phyloP scores from a whole-genome alignment of 305 asterid genomes.

The Striga hermonthica region DNA sequence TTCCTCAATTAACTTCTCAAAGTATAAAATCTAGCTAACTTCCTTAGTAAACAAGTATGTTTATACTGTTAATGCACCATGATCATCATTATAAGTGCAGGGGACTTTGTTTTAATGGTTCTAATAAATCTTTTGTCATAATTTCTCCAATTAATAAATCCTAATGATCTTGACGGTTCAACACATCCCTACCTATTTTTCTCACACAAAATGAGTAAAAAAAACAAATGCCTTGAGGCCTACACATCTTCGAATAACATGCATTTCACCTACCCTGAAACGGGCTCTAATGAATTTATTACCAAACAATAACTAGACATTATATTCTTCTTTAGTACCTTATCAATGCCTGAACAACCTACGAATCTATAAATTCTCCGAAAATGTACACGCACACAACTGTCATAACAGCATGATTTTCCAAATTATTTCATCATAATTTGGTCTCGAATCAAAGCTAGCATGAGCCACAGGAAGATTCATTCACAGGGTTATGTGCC shows the following conservation, averaged over 20 bases:
- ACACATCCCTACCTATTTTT: slow-evolving; percentile 14
- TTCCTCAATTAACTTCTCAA: too few species aligned
- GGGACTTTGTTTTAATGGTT: too few species aligned
- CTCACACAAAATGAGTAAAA: slow-evolving; percentile 12
- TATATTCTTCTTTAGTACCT: too few species aligned
- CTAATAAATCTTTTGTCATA: too few species aligned
- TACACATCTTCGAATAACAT: slow-evolving; percentile 11
- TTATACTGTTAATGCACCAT: too few species aligned
- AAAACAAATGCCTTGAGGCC: too few species aligned
- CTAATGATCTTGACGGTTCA: slow-evolving; percentile 21
- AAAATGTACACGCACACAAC: not conserved
- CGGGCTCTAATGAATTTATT: not conserved
- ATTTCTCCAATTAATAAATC: too few species aligned
- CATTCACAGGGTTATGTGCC: slow-evolving; percentile 48
- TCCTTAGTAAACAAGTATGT: too few species aligned
- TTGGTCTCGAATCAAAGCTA: not conserved
- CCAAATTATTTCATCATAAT: not conserved
- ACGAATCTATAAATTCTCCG: too few species aligned
- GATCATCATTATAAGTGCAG: too few species aligned
- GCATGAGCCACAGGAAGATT: slow-evolving; percentile 42
- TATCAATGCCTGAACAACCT: too few species aligned
- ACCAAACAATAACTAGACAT: not conserved
- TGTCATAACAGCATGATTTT: not conserved
- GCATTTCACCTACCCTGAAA: slow-evolving; percentile 26
- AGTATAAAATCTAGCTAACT: too few species aligned